phyloP scores from a whole-genome alignment of 2,329 filamentous ascomycete genomes.

The Pseudogymnoascus pannorum region DNA sequence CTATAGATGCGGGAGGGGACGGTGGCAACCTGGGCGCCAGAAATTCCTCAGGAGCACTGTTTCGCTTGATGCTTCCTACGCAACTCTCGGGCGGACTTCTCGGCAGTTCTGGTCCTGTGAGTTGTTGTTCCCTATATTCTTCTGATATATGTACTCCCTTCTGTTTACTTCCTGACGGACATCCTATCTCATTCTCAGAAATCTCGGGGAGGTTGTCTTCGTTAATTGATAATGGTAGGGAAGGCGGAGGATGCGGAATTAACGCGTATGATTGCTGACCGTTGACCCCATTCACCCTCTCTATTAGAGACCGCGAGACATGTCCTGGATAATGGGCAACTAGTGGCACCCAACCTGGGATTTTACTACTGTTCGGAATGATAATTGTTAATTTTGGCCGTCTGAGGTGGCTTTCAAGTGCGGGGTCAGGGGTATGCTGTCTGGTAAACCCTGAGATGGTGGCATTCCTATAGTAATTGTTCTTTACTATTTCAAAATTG shows the following conservation, averaged over 20 bases:
- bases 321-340: background rate
- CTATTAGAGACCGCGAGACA: background rate
- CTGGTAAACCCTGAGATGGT: background rate
- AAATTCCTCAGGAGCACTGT: background rate
- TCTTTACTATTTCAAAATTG: background rate
- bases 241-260: background rate
- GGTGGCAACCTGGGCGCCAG: background rate
- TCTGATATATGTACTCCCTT: background rate
- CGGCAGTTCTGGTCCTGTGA: background rate
- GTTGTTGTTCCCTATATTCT: background rate
- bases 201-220: background rate
- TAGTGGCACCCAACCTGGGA: background rate
- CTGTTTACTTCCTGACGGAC: background rate
- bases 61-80: background rate
- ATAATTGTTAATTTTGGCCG: background rate
- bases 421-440: background rate
- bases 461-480: background rate
- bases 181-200: background rate
- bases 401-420: background rate
- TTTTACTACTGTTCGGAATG: background rate
- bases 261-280: background rate
- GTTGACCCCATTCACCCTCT: background rate
- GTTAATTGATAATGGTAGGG: background rate
- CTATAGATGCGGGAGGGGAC: no score
- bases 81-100: background rate